Evolutionary conservation across 345 rosid genomes (phyloP).

Genomic region (Durio zibethinus): DNA sequence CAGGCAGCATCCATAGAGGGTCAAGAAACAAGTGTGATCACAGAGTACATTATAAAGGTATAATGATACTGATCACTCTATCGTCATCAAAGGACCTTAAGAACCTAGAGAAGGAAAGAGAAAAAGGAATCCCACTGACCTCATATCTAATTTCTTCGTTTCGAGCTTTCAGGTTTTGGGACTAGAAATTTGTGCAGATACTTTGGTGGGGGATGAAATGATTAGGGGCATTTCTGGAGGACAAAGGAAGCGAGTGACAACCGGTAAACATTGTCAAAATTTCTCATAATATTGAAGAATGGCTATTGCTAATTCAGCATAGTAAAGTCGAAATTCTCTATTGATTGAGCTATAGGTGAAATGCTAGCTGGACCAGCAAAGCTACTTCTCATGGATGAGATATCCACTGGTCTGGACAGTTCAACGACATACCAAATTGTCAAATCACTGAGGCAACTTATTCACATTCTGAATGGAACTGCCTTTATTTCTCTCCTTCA

Average conservation of each 20-base stretch:
- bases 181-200: background rate
- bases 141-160: background rate
- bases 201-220: slow-evolving; percentile 47
- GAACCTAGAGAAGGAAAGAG: no score
- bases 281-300: background rate
- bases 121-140: no score
- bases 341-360: slow-evolving; percentile 40
- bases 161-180: slow-evolving; percentile 3
- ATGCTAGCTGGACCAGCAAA: slow-evolving; percentile 68
- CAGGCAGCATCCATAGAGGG: slow-evolving; percentile 50
- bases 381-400: slow-evolving; percentile 66
- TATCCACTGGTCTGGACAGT: slow-evolving; percentile 77
- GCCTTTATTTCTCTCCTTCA: slow-evolving; percentile 72
- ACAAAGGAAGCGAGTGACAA: slow-evolving; percentile 65
- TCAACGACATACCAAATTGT: slow-evolving; percentile 77
- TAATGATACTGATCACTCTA: background rate
- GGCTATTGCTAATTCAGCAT: background rate
- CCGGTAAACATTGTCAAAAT: slow-evolving; percentile 34
- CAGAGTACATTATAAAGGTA: slow-evolving; percentile 63
- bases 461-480: slow-evolving; percentile 58
- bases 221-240: slow-evolving; percentile 70
- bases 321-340: background rate
- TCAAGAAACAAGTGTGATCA: slow-evolving; percentile 48
- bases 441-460: slow-evolving; percentile 54
- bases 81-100: background rate